A percentile compares a stretch with the other conserved stretches of the same genome.
Conservation (phyloP, 2,329 filamentous ascomycete species). For the Penicillium brevicompactum region DNA sequence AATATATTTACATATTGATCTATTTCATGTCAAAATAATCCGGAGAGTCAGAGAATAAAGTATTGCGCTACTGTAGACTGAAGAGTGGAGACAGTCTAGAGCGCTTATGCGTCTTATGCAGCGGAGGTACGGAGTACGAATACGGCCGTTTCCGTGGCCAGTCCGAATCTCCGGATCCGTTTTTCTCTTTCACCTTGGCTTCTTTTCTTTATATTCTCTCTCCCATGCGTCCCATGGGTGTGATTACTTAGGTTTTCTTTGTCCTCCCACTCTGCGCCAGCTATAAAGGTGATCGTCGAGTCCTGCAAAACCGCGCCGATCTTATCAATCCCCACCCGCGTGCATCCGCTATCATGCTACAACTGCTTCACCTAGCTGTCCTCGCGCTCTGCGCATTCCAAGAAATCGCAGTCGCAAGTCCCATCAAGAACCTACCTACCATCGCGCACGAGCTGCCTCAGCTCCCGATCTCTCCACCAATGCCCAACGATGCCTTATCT, state of each 20-base stretch:
- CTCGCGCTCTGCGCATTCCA: neutral
- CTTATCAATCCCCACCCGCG: neutral
- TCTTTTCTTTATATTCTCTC: no score
- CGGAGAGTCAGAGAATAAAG: no score
- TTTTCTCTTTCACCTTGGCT: neutral
- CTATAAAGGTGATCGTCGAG: neutral
- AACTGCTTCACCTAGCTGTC: neutral
- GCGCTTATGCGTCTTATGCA: no score
- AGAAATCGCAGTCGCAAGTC: neutral
- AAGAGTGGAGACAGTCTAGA: no score
- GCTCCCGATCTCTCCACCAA: neutral
- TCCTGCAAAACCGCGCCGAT: neutral
- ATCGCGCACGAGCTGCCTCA: neutral
- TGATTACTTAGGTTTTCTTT: neutral
- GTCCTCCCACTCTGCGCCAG: neutral
- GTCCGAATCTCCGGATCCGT: no score
- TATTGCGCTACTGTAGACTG: no score
- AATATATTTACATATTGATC: no score
- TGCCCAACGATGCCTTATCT: neutral
- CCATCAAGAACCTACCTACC: neutral
- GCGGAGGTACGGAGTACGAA: no score
- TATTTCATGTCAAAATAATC: no score
- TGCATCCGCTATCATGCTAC: neutral
- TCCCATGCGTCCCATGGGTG: no score
- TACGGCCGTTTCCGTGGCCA: no score